Percentiles rank a stretch among this genome's conserved stretches.
Conservation (phyloP, 2,329 filamentous ascomycete genomes). For the Ceratocystis diversiconidia region DNA sequence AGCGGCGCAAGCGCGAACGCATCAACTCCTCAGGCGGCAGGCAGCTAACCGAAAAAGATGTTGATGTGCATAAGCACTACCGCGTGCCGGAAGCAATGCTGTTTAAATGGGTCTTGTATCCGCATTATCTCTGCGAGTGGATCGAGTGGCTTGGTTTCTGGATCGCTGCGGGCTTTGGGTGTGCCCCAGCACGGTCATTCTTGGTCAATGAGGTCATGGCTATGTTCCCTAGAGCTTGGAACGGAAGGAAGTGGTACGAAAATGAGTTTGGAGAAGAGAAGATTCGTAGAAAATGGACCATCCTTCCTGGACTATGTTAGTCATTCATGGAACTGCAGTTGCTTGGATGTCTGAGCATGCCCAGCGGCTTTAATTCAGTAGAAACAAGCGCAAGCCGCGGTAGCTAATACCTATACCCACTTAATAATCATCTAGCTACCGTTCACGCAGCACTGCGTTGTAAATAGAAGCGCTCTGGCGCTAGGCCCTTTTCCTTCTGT, state of each 20-base stretch:
- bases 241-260: constrained; percentile 74
- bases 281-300: constrained; percentile 59
- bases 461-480: neutral
- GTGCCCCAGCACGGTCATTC: constrained; percentile 66
- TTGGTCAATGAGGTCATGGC: constrained; percentile 74
- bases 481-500: neutral
- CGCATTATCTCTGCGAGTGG: constrained; percentile 96
- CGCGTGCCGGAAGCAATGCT: constrained; percentile 71
- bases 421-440: too few species aligned
- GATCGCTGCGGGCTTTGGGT: constrained; percentile 53
- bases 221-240: constrained; percentile 76
- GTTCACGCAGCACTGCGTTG: neutral
- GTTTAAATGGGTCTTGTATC: constrained; percentile 71
- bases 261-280: constrained; percentile 76
- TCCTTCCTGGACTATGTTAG: constrained; percentile 41
- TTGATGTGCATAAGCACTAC: constrained; percentile 64
- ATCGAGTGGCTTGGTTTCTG: constrained; percentile 87
- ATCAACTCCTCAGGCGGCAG: constrained; percentile 23
- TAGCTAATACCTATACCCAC: too few species aligned
- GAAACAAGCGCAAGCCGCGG: too few species aligned
- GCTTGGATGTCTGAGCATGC: too few species aligned
- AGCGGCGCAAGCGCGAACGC: constrained; percentile 39
- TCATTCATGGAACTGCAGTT: neutral
- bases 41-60: constrained; percentile 21
- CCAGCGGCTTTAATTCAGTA: too few species aligned